Conservation (phyloP, 176 grass and related monocot species). For the Avena insularis region DNA sequence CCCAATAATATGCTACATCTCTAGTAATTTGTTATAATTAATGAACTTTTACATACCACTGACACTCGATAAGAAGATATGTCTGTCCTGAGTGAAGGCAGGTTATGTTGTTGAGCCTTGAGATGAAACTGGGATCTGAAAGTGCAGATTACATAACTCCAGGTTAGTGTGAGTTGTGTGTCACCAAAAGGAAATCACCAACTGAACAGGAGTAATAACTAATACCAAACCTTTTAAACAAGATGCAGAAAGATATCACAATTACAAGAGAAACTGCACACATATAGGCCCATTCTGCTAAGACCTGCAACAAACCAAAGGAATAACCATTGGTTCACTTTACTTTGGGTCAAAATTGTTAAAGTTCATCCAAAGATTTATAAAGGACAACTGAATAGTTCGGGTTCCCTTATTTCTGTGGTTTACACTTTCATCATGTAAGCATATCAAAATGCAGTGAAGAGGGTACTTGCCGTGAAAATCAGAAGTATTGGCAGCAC, state of each 20-base stretch:
- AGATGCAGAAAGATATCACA: conserved; percentile 49
- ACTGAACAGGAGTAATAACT: conserved; percentile 1
- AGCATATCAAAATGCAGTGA: conserved; percentile 20
- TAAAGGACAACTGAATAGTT: not conserved
- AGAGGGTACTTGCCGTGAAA: conserved; percentile 70
- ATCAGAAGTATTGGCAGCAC: conserved; percentile 78
- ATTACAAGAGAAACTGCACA: conserved; percentile 56
- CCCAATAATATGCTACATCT: conserved; percentile 17
- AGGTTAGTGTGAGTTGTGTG: not conserved
- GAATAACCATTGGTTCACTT: conserved; percentile 9
- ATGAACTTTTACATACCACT: conserved; percentile 62
- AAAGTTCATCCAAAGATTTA: not conserved
- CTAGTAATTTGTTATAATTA: conserved; percentile 4
- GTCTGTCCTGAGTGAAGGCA: conserved; percentile 54
- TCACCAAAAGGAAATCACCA: conserved; percentile 39
- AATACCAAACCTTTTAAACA: conserved; percentile 58
- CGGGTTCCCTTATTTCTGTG: conserved; percentile 1
- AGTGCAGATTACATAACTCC: conserved; percentile 24
- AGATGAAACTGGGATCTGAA: conserved; percentile 51
- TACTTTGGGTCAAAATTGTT: not conserved
- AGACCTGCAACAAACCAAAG: conserved; percentile 55
- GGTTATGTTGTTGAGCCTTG: conserved; percentile 42
- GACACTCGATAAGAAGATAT: conserved; percentile 92
- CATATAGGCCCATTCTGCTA: conserved; percentile 69
- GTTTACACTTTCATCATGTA: conserved; percentile 36